A percentile compares a stretch with the other conserved stretches of the same genome.
Evolutionary conservation across 148 eudicot species (phyloP).

Genomic region (Diospyros kaki): DNA sequence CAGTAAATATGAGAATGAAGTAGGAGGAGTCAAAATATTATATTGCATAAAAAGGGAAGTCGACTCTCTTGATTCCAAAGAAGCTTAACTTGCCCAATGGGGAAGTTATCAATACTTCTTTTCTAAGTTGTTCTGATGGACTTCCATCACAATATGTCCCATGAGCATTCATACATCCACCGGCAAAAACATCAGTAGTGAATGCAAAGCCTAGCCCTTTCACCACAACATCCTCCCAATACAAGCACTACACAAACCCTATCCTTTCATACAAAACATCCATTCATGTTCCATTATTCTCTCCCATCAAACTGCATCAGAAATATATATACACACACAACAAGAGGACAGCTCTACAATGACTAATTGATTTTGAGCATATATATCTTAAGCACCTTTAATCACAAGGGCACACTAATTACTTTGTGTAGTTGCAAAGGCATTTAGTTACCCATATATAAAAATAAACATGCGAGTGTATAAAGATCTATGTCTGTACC

Average conservation of each 20-base stretch:
- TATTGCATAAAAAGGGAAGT: neutral
- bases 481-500: neutral
- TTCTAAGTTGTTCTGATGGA: too few relatives aligned
- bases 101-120: too few relatives aligned
- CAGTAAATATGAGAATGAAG: neutral
- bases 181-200: too few relatives aligned
- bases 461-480: neutral
- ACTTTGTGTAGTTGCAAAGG: neutral
- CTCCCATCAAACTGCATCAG: too few relatives aligned
- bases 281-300: too few relatives aligned
- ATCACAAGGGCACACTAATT: neutral
- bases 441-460: neutral
- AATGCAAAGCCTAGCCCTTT: neutral
- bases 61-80: too few relatives aligned
- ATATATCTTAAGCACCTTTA: neutral
- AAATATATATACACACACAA: neutral
- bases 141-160: too few relatives aligned
- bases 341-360: neutral
- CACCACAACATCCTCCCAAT: neutral
- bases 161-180: too few relatives aligned
- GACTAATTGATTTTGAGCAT: neutral
- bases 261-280: neutral
- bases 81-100: too few relatives aligned
- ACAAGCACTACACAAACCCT: neutral
- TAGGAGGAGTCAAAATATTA: neutral